Percentiles rank a stretch among this genome's conserved stretches.
Conservation (phyloP, 345 rosid genomes). For the Rhizophora mangle region DNA sequence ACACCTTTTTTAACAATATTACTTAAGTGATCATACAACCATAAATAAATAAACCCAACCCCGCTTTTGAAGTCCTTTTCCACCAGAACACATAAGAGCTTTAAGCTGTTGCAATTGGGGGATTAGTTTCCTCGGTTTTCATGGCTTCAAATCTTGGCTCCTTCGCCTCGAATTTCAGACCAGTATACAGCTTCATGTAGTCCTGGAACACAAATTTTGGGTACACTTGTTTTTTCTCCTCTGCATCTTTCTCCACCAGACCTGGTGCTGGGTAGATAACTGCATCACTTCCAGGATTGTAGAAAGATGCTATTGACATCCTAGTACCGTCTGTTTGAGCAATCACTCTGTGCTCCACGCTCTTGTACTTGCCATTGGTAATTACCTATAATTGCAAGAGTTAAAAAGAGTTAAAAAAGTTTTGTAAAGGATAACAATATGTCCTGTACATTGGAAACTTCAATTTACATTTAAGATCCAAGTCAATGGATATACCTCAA, state of each 20-base stretch:
- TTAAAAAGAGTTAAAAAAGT: not conserved
- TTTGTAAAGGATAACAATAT: not conserved
- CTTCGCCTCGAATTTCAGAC: conserved; percentile 79
- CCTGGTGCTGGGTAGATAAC: conserved; percentile 75
- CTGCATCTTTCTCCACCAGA: conserved; percentile 49
- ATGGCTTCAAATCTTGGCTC: conserved; percentile 95
- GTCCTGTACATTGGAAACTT: not conserved
- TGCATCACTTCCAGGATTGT: conserved; percentile 87
- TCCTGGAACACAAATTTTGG: conserved; percentile 87
- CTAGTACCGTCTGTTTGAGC: conserved; percentile 69
- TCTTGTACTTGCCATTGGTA: conserved; percentile 90
- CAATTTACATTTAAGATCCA: not conserved
- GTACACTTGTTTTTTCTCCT: conserved; percentile 42
- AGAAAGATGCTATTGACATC: conserved; percentile 93
- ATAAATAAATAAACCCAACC: not conserved
- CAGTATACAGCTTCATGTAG: conserved; percentile 80
- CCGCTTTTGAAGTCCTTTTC: not conserved
- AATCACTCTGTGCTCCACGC: conserved; percentile 79
- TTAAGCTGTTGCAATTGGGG: conserved; percentile 43
- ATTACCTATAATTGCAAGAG: conserved; percentile 45
- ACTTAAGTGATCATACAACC: not conserved
- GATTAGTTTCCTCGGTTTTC: conserved; percentile 44
- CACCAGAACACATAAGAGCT: not conserved
- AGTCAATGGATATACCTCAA: conserved; percentile 50
- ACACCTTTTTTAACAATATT: not conserved